Conservation (phyloP, 2,329 filamentous ascomycete genomes). For the Echinosphaeria canescens region DNA sequence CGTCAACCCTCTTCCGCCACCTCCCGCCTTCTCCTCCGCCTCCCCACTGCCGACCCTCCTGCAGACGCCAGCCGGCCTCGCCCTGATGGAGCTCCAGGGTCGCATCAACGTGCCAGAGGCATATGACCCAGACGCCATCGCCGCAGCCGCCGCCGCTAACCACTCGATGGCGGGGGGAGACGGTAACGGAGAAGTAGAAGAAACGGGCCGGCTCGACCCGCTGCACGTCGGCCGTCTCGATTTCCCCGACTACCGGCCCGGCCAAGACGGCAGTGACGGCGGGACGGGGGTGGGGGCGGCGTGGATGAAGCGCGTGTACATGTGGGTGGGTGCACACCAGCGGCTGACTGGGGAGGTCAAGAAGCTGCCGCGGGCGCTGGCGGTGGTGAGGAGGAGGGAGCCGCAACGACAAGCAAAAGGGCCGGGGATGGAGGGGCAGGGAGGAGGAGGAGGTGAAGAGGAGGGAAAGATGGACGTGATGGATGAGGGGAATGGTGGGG, state of each 20-base stretch:
- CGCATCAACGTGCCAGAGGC: conserved; percentile 53
- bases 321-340: conserved; percentile 81
- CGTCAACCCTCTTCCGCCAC: conserved; percentile 3
- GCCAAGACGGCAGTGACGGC: conserved; percentile 16
- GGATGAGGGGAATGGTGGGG: conserved; percentile 12
- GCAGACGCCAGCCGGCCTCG: conserved; percentile 74
- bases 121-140: conserved; percentile 6
- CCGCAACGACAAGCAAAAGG: background rate
- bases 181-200: no score
- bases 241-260: conserved; percentile 35
- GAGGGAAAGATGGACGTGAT: background rate
- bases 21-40: no score
- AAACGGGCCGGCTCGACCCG: no score
- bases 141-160: no score
- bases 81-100: conserved; percentile 82
- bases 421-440: background rate
- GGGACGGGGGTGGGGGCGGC: conserved; percentile 35
- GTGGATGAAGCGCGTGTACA: conserved; percentile 81
- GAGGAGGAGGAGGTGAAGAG: conserved; percentile 18
- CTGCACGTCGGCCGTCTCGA: conserved; percentile 19
- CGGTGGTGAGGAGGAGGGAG: conserved; percentile 43
- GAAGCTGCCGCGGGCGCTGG: conserved; percentile 60
- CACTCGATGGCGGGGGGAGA: no score
- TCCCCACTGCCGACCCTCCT: conserved; percentile 63
- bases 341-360: conserved; percentile 77